Conservation (phyloP, 805 yeast genomes). For the Wickerhamomyces ciferrii region DNA sequence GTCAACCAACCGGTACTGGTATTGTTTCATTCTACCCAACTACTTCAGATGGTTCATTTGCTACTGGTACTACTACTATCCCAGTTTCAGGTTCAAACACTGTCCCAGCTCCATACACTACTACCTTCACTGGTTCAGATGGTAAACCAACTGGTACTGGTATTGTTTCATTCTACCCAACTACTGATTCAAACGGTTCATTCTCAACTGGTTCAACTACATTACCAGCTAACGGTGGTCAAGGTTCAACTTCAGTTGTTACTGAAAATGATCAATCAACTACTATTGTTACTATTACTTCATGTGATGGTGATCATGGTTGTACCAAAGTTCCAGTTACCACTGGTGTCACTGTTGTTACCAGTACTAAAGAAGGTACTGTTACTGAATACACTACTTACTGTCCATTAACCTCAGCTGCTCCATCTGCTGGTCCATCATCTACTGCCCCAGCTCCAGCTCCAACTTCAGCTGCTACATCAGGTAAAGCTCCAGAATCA, state of each 20-base stretch:
- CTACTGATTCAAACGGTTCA: constrained; percentile 1
- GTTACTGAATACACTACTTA: constrained; percentile 1
- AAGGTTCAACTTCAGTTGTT: constrained; percentile 1
- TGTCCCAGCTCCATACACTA: not conserved
- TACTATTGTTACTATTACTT: not conserved
- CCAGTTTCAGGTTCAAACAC: not conserved
- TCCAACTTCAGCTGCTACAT: not conserved
- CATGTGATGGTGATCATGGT: not conserved
- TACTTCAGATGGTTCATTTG: not conserved
- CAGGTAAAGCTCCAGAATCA: no score
- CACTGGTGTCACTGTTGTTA: constrained; percentile 1
- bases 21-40: not conserved
- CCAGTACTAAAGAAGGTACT: constrained; percentile 3
- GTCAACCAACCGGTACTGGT: not conserved
- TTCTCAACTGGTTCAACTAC: not conserved
- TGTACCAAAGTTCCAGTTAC: not conserved
- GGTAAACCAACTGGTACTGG: not conserved
- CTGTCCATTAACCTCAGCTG: constrained; percentile 2
- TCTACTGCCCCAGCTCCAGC: not conserved
- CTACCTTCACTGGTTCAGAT: not conserved
- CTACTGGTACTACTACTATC: not conserved
- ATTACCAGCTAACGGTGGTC: not conserved
- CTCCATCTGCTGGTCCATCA: not conserved
- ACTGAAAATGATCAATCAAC: constrained; percentile 1
- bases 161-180: not conserved